A percentile compares a stretch with the other conserved stretches of the same genome.
Evolutionary conservation across 306 rosid species (phyloP).

Genomic region (Pachyrhizus erosus): DNA sequence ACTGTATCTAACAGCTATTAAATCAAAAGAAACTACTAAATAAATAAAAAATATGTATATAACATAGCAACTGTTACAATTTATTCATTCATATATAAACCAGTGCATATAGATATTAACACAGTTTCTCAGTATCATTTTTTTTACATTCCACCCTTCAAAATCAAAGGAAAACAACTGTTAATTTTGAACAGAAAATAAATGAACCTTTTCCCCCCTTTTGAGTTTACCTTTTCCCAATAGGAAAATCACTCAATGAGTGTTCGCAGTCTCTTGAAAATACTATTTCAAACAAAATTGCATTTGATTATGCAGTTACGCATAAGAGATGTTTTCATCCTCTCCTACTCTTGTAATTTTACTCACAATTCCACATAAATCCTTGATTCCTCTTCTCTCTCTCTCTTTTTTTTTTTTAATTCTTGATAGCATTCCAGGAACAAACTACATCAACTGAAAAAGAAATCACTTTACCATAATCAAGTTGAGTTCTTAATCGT

Average conservation of each 20-base stretch:
- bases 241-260: too few species aligned
- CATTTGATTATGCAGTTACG: neutral
- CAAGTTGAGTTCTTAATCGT: neutral
- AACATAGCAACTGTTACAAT: too few species aligned
- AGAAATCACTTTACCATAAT: neutral
- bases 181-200: neutral
- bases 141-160: neutral
- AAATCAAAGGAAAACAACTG: neutral
- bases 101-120: neutral
- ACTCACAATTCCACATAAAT: neutral
- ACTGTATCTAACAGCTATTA: too few species aligned
- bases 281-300: neutral
- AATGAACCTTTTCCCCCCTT: neutral
- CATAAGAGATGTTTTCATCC: neutral
- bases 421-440: neutral
- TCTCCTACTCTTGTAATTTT: neutral
- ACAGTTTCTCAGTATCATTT: neutral
- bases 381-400: neutral
- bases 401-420: neutral
- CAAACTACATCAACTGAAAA: neutral
- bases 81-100: too few species aligned
- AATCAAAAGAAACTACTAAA: too few species aligned
- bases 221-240: too few species aligned
- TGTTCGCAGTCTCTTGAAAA: too few species aligned
- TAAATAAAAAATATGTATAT: too few species aligned